A percentile compares a stretch with the other conserved stretches of the same genome.
Evolutionary conservation across 441 rosid genomes (phyloP).

Genomic region (Gossypium gossypioides): DNA sequence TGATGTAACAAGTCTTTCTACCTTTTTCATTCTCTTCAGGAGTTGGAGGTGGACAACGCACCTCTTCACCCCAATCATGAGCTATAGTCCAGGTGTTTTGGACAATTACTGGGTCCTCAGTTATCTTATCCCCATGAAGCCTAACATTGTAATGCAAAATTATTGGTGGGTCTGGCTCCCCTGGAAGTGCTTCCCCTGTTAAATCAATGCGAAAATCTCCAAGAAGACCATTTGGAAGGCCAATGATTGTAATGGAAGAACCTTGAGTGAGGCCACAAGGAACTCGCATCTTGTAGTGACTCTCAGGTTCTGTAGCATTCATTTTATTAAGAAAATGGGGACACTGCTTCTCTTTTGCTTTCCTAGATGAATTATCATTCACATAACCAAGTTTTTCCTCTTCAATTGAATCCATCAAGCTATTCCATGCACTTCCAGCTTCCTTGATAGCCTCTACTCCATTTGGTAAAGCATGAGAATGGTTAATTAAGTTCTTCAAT

Average conservation of each 20-base stretch:
- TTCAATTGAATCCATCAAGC: slow-evolving; percentile 57
- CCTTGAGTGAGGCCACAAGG: slow-evolving; percentile 97
- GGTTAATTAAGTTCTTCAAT: slow-evolving; percentile 47
- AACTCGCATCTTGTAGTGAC: slow-evolving; percentile 41
- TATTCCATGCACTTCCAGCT: slow-evolving; percentile 78
- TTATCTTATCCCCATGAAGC: slow-evolving; percentile 85
- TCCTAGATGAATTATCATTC: slow-evolving; percentile 40
- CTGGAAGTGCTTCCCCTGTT: slow-evolving; percentile 85
- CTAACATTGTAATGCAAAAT: slow-evolving; percentile 86
- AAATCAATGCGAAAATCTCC: slow-evolving; percentile 79
- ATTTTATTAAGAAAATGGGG: slow-evolving; percentile 77
- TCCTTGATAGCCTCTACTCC: slow-evolving; percentile 88
- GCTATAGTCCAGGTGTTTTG: slow-evolving; percentile 88
- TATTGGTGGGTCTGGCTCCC: slow-evolving; percentile 96
- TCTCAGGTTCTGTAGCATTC: slow-evolving; percentile 52
- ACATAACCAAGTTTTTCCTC: slow-evolving; percentile 40
- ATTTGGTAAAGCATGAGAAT: slow-evolving; percentile 55
- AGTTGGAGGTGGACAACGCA: slow-evolving; percentile 77
- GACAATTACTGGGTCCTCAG: slow-evolving; percentile 93
- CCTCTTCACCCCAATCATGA: slow-evolving; percentile 95
- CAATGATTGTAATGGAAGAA: slow-evolving; percentile 79
- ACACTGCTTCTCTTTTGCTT: slow-evolving; percentile 62
- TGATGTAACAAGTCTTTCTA: slow-evolving; percentile 10
- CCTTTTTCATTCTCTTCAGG: slow-evolving; percentile 72
- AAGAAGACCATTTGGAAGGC: slow-evolving; percentile 78